Evolutionary conservation across 2,329 filamentous ascomycete species (phyloP).

Genomic region (Camillea tinctor): DNA sequence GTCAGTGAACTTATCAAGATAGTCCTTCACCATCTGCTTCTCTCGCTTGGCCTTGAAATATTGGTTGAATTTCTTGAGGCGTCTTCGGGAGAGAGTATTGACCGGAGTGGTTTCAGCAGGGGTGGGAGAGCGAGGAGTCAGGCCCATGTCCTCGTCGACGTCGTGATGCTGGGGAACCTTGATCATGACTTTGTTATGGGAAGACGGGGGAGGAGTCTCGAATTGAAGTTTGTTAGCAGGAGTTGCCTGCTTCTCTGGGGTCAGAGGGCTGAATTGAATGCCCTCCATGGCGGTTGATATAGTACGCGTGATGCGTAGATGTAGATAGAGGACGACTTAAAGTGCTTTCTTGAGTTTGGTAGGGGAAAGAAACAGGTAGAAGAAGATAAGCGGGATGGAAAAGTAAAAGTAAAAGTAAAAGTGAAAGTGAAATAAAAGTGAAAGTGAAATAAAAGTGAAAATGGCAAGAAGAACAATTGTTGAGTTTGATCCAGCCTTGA

Average conservation of each 20-base stretch:
- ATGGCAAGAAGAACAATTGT: too few species aligned
- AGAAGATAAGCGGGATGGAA: too few species aligned
- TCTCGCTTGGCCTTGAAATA: background rate
- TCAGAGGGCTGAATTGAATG: background rate
- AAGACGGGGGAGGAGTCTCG: background rate
- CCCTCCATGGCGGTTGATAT: background rate
- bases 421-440: too few species aligned
- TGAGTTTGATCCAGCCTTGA: too few species aligned
- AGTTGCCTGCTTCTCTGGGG: background rate
- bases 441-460: too few species aligned
- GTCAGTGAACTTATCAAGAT: background rate
- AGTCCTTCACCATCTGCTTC: background rate
- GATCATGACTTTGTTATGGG: background rate
- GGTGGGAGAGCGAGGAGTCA: background rate
- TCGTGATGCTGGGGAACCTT: background rate
- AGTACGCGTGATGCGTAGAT: background rate
- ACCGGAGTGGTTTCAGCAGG: background rate
- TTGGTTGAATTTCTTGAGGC: slow-evolving; percentile 4
- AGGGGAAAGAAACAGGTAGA: too few species aligned
- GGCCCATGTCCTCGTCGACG: background rate
- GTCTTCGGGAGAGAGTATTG: background rate
- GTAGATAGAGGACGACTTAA: too few species aligned
- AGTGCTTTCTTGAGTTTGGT: too few species aligned
- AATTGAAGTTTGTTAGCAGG: background rate
- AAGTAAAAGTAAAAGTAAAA: too few species aligned